Base-by-base conservation (phyloP, 805 yeast species). In the Kregervanrija delftensis region DNA sequence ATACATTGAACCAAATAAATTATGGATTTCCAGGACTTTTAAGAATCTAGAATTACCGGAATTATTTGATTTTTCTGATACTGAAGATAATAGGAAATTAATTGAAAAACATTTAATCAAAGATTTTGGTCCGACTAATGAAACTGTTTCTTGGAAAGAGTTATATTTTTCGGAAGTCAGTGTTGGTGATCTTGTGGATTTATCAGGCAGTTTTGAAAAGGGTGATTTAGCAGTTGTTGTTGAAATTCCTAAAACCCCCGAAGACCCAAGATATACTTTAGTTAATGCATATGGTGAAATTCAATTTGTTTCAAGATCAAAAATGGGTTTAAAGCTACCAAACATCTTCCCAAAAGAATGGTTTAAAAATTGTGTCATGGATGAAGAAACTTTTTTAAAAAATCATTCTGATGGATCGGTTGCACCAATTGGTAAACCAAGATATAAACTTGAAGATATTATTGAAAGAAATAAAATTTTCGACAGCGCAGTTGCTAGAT, bases 171-270 rank as follows among this genome's bases (percentile, higher is more conserved):
- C 39, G 2, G 64, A 60, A 38, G 39, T 79, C 12, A 50, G 65
- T 8, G 64, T 79, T 3, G 90, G 91, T 39, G 90, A 84, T 59
- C 64, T 82, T 39, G 88, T 82, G 4, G 74, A 79, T 13, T 56
- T 82, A 13, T 64, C 67, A 11, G 61, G 65, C 1, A 67, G 61
- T 6, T 55, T 69, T 39, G 64, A 72, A 41, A 69, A 68, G 34
- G 64, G 72, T 4, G 72, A 71, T 41, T 62, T 82, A 14, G 73
- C 76, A 28, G 73, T 82, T 41, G 71, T 84, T 32, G 79, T 73
- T 1, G 74, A 69, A 22, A 60, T 76, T 22, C 90, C 90, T 0
- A 51, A 56, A 5, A 57, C 65, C 5, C 57, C 74, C 2, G 65
- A 66, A 13, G 81, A 79, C 39, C 75, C 77, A 22, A 63, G 80